phyloP scores from a whole-genome alignment of 208 protist species.

The Lotmaria passim region DNA sequence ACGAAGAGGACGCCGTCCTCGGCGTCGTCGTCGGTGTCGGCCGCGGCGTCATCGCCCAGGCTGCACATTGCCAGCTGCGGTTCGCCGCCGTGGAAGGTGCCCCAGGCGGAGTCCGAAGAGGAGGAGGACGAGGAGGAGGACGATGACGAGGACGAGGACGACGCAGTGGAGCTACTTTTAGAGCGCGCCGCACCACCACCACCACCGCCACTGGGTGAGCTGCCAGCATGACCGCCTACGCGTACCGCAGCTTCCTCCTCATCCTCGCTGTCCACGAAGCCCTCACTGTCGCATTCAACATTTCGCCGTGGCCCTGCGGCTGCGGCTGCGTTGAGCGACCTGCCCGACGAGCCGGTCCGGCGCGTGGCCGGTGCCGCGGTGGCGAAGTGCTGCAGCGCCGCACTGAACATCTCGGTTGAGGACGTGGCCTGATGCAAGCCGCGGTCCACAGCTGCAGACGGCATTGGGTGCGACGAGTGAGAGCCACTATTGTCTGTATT shows the following conservation, averaged over 20 bases:
- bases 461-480: not conserved
- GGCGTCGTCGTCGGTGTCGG: conserved; percentile 23
- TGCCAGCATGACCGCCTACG: too few relatives aligned
- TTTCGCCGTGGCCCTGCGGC: not conserved
- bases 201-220: too few relatives aligned
- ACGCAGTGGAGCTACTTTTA: not conserved
- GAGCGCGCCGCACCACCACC: not conserved
- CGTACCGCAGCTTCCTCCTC: not conserved
- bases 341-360: not conserved
- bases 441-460: not conserved
- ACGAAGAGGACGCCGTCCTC: conserved; percentile 61
- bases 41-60: conserved; percentile 1
- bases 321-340: not conserved
- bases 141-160: conserved; percentile 19
- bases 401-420: conserved; percentile 17
- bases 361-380: not conserved
- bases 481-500: conserved; percentile 20
- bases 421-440: not conserved
- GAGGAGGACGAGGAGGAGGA: conserved; percentile 23
- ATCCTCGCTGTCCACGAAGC: conserved; percentile 25
- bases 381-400: conserved; percentile 22
- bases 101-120: conserved; percentile 48
- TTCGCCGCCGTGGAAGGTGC: conserved; percentile 36
- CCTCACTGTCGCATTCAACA: conserved; percentile 34
- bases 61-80: conserved; percentile 24